Evolutionary conservation across 2,329 filamentous ascomycete species (phyloP).

Genomic region (Pyrenophora tritici-repentis): DNA sequence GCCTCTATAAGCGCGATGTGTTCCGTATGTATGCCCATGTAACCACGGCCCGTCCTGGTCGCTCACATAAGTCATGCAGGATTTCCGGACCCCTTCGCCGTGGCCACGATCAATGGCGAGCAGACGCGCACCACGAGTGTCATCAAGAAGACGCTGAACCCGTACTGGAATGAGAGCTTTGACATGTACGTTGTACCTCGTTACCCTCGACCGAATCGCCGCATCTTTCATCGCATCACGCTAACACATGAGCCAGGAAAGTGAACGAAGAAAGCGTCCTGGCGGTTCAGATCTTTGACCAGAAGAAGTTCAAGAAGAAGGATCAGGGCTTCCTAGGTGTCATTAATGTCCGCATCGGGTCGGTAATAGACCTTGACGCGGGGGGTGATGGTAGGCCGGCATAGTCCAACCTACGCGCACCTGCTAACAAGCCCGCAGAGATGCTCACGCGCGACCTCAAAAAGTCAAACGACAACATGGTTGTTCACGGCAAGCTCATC

Average conservation of each 20-base stretch:
- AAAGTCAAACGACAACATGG: slow-evolving; percentile 96
- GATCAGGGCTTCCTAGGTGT: slow-evolving; percentile 98
- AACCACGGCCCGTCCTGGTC: slow-evolving; percentile 7
- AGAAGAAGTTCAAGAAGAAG: slow-evolving; percentile 99
- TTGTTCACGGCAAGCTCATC: slow-evolving; percentile 97
- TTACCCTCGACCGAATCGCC: slow-evolving; percentile 8
- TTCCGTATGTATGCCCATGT: slow-evolving; percentile 72
- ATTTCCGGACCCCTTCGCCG: slow-evolving; percentile 96
- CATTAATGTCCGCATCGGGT: slow-evolving; percentile 94
- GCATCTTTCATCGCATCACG: slow-evolving; percentile 6
- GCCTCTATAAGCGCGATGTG: slow-evolving; percentile 98
- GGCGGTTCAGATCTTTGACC: slow-evolving; percentile 97
- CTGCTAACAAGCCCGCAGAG: slow-evolving; percentile 59
- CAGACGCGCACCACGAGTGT: slow-evolving; percentile 98
- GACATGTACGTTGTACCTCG: slow-evolving; percentile 73
- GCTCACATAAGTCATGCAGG: slow-evolving; percentile 61
- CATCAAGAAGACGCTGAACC: slow-evolving; percentile 95
- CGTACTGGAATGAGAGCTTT: slow-evolving; percentile 99
- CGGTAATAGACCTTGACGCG: slow-evolving; percentile 86
- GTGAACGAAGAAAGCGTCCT: slow-evolving; percentile 95
- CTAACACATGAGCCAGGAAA: slow-evolving; percentile 62
- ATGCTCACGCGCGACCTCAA: slow-evolving; percentile 98
- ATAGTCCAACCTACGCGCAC: slow-evolving; percentile 1
- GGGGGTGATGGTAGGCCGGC: slow-evolving; percentile 80
- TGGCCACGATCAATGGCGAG: slow-evolving; percentile 95